Conservation (phyloP, 179 eudicot genomes). For the Vitellaria paradoxa region DNA sequence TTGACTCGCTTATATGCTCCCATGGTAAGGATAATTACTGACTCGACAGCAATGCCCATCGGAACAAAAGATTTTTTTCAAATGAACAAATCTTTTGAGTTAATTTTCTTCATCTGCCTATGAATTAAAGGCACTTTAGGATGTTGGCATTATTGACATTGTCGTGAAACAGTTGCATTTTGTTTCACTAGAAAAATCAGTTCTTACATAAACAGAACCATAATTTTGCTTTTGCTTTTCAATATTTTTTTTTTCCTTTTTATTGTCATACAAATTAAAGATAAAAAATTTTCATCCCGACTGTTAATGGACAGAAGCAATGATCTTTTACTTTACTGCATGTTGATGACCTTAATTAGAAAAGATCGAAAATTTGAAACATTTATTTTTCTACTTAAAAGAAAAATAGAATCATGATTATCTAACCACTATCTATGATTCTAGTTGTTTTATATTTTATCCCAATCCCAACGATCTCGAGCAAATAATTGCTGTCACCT, state of each 20-base stretch:
- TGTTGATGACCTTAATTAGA: too few relatives aligned
- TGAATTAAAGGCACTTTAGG: not conserved
- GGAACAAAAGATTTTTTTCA: not conserved
- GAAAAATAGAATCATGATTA: too few relatives aligned
- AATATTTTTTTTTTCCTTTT: too few relatives aligned
- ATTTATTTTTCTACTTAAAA: too few relatives aligned
- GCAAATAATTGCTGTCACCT: not conserved
- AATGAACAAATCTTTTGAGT: not conserved
- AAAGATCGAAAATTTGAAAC: too few relatives aligned
- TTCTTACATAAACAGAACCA: not conserved
- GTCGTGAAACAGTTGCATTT: not conserved
- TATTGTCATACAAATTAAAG: not conserved
- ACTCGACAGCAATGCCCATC: not conserved
- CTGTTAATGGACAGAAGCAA: not conserved
- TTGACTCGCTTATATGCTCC: constrained; percentile 83
- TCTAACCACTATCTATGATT: not conserved
- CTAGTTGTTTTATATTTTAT: not conserved
- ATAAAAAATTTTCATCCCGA: not conserved
- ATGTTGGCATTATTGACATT: not conserved
- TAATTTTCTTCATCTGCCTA: not conserved
- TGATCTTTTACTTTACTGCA: too few relatives aligned
- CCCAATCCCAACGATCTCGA: not conserved
- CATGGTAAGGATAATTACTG: constrained; percentile 49
- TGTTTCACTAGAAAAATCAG: not conserved
- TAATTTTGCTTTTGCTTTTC: not conserved